Percentiles rank a stretch among this genome's conserved stretches.
These are phyloP conservation scores for Protomyces macrosporus DNA, from an alignment of 1,139 yeast species.

Conservation along the genomic window DNA sequence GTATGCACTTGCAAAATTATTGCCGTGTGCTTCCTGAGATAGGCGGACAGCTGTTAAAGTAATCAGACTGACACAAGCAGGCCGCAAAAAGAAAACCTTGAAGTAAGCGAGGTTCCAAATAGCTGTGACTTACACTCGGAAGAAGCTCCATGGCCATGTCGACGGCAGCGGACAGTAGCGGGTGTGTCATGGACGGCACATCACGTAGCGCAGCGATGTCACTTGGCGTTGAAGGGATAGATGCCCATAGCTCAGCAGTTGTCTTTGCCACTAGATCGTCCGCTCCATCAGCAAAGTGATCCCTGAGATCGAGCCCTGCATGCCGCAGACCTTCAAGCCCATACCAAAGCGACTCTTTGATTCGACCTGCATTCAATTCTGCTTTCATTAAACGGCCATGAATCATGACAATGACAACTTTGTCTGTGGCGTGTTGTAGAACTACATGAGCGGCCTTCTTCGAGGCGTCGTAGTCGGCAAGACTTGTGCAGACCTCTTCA, in stretches of 20 bases:
- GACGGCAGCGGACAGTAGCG: not conserved
- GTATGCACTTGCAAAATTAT: not conserved
- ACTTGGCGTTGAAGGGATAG: not conserved
- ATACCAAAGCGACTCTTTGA: not conserved
- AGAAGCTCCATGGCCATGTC: constrained; percentile 1
- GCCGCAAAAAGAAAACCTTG: not conserved
- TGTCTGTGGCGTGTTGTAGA: not conserved
- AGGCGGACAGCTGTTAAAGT: constrained; percentile 2
- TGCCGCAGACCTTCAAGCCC: constrained; percentile 3
- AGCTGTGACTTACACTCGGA: not conserved
- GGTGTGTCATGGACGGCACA: not conserved
- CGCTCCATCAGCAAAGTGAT: not conserved
- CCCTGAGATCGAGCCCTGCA: constrained; percentile 3
- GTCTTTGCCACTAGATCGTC: not conserved
- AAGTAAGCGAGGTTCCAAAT: not conserved
- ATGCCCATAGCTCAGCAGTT: constrained; percentile 1
- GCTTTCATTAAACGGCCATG: constrained; percentile 4
- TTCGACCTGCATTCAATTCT: not conserved
- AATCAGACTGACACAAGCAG: not conserved
- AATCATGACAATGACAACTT: not conserved
- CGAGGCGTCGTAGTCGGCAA: constrained; percentile 11
- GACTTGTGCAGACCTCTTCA: constrained; percentile 5
- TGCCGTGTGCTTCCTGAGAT: not conserved
- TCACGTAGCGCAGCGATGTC: not conserved
- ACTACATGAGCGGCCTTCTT: not conserved